Evolutionary conservation across 2,329 filamentous ascomycete genomes (phyloP).

Genomic region (Sarocladium kiliense): DNA sequence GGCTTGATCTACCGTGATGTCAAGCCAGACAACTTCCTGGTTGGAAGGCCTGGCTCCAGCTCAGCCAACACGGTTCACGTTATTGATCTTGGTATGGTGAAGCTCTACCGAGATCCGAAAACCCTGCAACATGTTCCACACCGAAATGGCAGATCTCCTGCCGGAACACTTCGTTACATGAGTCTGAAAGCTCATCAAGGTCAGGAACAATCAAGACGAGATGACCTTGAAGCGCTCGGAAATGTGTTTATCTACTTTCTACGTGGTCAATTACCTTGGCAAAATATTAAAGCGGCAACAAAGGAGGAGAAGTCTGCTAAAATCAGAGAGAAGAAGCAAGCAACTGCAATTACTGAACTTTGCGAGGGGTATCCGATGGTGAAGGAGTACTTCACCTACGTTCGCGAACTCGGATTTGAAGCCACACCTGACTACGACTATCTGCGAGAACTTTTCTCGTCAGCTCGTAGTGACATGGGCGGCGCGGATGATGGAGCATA

Average conservation of each 20-base stretch:
- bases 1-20: constrained; percentile 99
- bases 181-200: constrained; percentile 99
- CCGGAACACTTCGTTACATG: constrained; percentile 97
- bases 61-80: constrained; percentile 97
- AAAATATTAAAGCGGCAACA: constrained; percentile 67
- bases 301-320: constrained; percentile 99
- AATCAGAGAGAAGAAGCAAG: constrained; percentile 99
- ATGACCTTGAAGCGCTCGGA: constrained; percentile 85
- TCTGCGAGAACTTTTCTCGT: constrained; percentile 90
- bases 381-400: constrained; percentile 97
- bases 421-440: constrained; percentile 99
- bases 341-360: constrained; percentile 91
- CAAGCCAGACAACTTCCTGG: constrained; percentile 99
- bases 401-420: constrained; percentile 96
- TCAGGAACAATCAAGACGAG: constrained; percentile 89
- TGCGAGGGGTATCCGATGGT: constrained; percentile 90
- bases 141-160: constrained; percentile 91
- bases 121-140: constrained; percentile 99
- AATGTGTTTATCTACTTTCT: constrained; percentile 74
- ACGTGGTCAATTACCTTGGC: constrained; percentile 66
- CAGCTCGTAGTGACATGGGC: constrained; percentile 88
- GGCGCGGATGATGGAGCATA: constrained; percentile 98
- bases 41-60: constrained; percentile 86
- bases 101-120: constrained; percentile 98
- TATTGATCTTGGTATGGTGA: constrained; percentile 99